These are phyloP conservation scores for Aspergillus udagawae DNA, from an alignment of 2,329 filamentous ascomycete genomes.

Conservation along the genomic window DNA sequence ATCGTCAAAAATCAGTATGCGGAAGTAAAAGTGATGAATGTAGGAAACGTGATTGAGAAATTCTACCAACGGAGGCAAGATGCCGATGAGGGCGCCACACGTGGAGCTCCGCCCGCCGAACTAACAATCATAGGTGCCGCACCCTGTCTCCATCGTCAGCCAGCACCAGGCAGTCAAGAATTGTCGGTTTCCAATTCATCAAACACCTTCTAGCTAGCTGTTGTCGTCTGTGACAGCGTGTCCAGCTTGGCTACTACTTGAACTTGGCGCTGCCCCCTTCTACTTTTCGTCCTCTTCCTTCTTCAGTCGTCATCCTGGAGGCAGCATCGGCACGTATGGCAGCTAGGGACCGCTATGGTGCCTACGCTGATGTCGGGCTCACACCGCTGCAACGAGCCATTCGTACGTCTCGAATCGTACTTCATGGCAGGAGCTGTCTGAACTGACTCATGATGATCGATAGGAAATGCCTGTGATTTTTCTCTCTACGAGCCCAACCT, in stretches of 20 bases:
- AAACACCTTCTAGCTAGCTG: background rate
- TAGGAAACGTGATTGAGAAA: background rate
- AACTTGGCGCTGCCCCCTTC: background rate
- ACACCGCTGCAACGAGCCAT: conserved; percentile 94
- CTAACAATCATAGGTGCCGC: conserved; percentile 21
- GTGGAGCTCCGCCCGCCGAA: conserved; percentile 15
- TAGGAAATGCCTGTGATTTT: conserved; percentile 87
- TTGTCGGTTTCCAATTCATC: background rate
- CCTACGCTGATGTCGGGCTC: conserved; percentile 70
- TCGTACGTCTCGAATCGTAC: conserved; percentile 44
- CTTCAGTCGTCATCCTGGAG: conserved; percentile 62
- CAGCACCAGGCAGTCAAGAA: background rate
- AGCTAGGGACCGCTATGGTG: conserved; percentile 87
- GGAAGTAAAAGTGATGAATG: conserved; percentile 2
- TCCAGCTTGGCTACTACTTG: background rate
- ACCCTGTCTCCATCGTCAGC: conserved; percentile 7
- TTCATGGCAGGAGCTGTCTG: background rate
- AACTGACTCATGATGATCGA: conserved; percentile 12
- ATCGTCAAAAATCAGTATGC: conserved; percentile 6
- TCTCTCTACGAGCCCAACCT: conserved; percentile 98
- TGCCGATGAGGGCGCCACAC: conserved; percentile 21
- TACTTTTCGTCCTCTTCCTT: conserved; percentile 2
- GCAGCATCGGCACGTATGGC: conserved; percentile 93
- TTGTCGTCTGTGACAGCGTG: background rate
- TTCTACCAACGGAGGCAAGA: background rate